Conservation (phyloP, 139 green algal species). For the Chlamydomonas eustigma region DNA sequence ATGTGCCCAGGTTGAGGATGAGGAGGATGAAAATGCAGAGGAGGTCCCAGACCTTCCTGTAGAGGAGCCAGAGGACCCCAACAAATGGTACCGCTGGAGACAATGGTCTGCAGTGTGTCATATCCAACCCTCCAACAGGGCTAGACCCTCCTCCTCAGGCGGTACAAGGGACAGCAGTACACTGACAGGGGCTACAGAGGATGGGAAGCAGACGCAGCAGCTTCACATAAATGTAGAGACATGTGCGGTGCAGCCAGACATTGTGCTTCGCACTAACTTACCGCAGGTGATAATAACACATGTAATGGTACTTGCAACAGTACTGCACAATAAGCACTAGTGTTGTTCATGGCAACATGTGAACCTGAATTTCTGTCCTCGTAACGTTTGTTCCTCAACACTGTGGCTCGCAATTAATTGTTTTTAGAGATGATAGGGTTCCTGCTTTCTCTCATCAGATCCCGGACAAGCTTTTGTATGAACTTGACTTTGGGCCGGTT, state of each 20-base stretch:
- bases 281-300: too few species aligned
- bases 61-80: conserved; percentile 4
- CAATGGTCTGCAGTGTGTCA: conserved; percentile 34
- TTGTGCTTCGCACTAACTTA: conserved; percentile 30
- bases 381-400: too few species aligned
- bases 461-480: conserved; percentile 29
- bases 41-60: neutral
- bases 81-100: conserved; percentile 36
- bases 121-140: conserved; percentile 25
- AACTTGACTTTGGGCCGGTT: conserved; percentile 53
- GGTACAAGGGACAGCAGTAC: neutral
- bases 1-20: too few species aligned
- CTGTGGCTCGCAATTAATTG: too few species aligned
- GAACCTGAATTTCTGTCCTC: too few species aligned
- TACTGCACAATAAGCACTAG: too few species aligned
- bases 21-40: conserved; percentile 15
- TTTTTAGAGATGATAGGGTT: too few species aligned
- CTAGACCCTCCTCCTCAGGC: neutral
- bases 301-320: too few species aligned
- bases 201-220: conserved; percentile 15
- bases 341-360: too few species aligned
- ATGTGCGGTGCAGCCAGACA: conserved; percentile 47
- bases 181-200: neutral
- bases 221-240: conserved; percentile 45
- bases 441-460: conserved; percentile 1